A percentile compares a stretch with the other conserved stretches of the same genome.
Conservation (phyloP, 371 early-diverging fungal species). For the Blakeslea trispora region DNA sequence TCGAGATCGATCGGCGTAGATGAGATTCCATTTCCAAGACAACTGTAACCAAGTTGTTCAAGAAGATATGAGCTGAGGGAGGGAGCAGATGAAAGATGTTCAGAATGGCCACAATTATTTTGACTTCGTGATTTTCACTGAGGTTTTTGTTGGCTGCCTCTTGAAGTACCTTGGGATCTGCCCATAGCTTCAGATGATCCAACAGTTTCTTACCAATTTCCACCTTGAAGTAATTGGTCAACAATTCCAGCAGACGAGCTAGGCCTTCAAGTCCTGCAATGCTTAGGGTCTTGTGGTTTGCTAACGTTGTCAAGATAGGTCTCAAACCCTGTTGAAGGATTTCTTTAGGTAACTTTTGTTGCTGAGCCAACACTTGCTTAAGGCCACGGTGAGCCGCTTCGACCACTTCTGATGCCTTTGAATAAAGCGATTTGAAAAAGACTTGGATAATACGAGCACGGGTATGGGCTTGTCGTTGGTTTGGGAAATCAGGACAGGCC, state of each 20-base stretch:
- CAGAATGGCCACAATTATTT: slow-evolving; percentile 92
- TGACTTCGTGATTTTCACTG: slow-evolving; percentile 87
- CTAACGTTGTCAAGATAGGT: slow-evolving; percentile 93
- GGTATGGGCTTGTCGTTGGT: slow-evolving; percentile 70
- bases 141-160: slow-evolving; percentile 79
- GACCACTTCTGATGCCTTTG: slow-evolving; percentile 91
- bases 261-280: slow-evolving; percentile 93
- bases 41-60: slow-evolving; percentile 85
- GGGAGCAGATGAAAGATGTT: slow-evolving; percentile 94
- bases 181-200: slow-evolving; percentile 94
- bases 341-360: slow-evolving; percentile 93
- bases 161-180: slow-evolving; percentile 80
- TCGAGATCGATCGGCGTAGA: slow-evolving; percentile 79
- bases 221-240: slow-evolving; percentile 97
- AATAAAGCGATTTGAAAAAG: slow-evolving; percentile 98
- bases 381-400: slow-evolving; percentile 93
- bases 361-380: slow-evolving; percentile 82
- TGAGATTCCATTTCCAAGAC: slow-evolving; percentile 85
- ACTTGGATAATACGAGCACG: slow-evolving; percentile 94
- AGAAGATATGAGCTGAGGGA: slow-evolving; percentile 86
- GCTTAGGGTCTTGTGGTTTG: slow-evolving; percentile 91
- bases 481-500: slow-evolving; percentile 80
- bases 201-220: slow-evolving; percentile 96
- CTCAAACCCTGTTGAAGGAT: slow-evolving; percentile 93
- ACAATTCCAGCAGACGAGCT: slow-evolving; percentile 87